These are phyloP conservation scores for Pyrenophora seminiperda DNA, from an alignment of 2,329 filamentous ascomycete genomes.

Conservation along the genomic window DNA sequence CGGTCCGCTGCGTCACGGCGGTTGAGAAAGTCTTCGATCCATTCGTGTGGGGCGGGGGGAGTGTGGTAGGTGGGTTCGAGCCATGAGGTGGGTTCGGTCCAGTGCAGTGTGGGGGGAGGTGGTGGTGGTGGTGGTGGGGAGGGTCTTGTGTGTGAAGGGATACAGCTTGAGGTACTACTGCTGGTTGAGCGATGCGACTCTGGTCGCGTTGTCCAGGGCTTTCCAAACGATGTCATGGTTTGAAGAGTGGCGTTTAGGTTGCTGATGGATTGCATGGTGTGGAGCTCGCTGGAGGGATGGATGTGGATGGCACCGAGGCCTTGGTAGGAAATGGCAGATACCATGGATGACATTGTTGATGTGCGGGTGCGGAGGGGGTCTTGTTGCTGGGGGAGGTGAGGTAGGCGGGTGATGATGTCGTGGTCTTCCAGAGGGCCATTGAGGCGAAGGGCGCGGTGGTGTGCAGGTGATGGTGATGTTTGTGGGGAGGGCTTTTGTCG, in stretches of 20 bases:
- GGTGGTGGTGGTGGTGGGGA: no score
- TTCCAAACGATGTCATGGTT: neutral
- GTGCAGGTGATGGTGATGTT: neutral
- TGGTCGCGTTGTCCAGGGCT: neutral
- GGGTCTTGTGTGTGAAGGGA: no score
- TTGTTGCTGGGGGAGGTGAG: neutral
- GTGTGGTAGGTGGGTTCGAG: constrained; percentile 3
- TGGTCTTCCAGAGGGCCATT: neutral
- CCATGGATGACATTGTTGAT: constrained; percentile 7
- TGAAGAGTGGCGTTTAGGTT: constrained; percentile 1
- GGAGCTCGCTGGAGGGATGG: constrained; percentile 10
- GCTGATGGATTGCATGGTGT: constrained; percentile 16
- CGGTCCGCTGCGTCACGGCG: constrained; percentile 11
- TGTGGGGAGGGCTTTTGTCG: neutral
- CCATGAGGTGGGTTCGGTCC: constrained; percentile 11
- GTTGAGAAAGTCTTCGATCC: constrained; percentile 15
- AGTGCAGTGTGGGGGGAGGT: constrained; percentile 1
- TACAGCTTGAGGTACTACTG: constrained; percentile 11
- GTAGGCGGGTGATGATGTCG: neutral
- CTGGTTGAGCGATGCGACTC: neutral
- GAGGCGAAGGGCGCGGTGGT: no score
- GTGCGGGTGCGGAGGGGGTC: constrained; percentile 2
- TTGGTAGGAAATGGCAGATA: constrained; percentile 7
- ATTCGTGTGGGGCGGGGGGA: constrained; percentile 3
- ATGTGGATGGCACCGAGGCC: constrained; percentile 12